Percentiles rank a stretch among this genome's conserved stretches.
These are phyloP conservation scores for Populus hybrid DNA, from an alignment of 441 rosid species.

Conservation along the genomic window DNA sequence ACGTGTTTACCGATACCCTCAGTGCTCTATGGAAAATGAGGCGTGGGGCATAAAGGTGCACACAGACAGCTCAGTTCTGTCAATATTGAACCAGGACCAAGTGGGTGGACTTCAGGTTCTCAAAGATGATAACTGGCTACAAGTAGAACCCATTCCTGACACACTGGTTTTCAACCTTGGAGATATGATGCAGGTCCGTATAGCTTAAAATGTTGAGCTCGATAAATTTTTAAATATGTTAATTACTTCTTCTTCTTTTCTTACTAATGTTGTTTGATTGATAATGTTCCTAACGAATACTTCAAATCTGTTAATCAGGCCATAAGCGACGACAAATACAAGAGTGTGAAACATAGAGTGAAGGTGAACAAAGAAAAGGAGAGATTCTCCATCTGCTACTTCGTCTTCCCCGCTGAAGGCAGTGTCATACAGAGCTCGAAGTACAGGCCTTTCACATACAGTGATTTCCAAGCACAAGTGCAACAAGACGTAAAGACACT, in stretches of 20 bases:
- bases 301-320: constrained; percentile 36
- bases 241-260: background rate
- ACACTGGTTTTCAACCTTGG: constrained; percentile 64
- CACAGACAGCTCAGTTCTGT: constrained; percentile 72
- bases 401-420: constrained; percentile 64
- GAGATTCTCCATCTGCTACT: constrained; percentile 69
- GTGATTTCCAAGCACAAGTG: constrained; percentile 61
- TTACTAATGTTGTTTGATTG: background rate
- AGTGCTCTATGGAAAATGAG: constrained; percentile 1
- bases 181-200: constrained; percentile 78
- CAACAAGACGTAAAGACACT: constrained; percentile 47
- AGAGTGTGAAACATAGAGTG: constrained; percentile 67
- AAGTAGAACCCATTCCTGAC: constrained; percentile 40
- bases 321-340: constrained; percentile 58
- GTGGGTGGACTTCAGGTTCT: constrained; percentile 62
- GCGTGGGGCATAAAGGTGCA: constrained; percentile 57
- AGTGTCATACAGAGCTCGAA: constrained; percentile 52
- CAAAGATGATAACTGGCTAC: constrained; percentile 56
- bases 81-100: constrained; percentile 54
- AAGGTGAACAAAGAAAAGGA: constrained; percentile 36
- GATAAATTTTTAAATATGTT: background rate
- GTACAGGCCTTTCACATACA: constrained; percentile 65
- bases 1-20: constrained; percentile 63
- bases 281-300: background rate
- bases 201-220: background rate